Evolutionary conservation across 2,329 filamentous ascomycete species (phyloP).

Genomic region (Aaosphaeria arxii): DNA sequence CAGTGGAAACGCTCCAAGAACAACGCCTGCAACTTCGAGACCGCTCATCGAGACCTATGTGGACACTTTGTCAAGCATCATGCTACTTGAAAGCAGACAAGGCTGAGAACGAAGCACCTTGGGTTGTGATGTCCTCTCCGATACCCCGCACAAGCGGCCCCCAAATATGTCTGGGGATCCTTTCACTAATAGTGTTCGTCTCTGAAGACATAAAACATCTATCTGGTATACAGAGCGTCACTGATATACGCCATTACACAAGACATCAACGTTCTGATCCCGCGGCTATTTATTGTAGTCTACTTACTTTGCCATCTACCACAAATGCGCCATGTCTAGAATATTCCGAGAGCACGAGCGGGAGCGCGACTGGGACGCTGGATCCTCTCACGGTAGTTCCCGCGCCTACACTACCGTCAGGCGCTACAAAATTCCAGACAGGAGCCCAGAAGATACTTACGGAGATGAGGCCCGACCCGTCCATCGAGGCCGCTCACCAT

Average conservation of each 20-base stretch:
- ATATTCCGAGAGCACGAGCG: slow-evolving; percentile 45
- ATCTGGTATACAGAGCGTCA: too few relatives aligned
- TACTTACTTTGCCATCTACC: neutral
- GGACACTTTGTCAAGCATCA: neutral
- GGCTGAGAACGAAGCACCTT: neutral
- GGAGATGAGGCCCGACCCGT: slow-evolving; percentile 51
- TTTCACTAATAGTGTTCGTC: too few relatives aligned
- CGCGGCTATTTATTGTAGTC: neutral
- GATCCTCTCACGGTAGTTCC: slow-evolving; percentile 33
- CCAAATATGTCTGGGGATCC: too few relatives aligned
- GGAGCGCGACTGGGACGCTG: slow-evolving; percentile 44
- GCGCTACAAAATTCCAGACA: slow-evolving; percentile 56
- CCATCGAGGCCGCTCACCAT: slow-evolving; percentile 33
- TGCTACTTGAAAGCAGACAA: neutral
- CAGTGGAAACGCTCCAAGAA: slow-evolving; percentile 15
- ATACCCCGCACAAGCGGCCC: too few relatives aligned
- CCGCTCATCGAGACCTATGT: slow-evolving; percentile 10
- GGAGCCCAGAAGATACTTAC: slow-evolving; percentile 40
- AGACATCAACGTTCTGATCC: too few relatives aligned
- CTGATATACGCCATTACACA: too few relatives aligned
- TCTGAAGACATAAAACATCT: too few relatives aligned
- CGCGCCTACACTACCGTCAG: slow-evolving; percentile 55
- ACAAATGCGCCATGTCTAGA: slow-evolving; percentile 39
- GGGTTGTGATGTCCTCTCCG: neutral
- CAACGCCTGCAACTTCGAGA: slow-evolving; percentile 15